Evolutionary conservation across 164 flowering plant genomes (phyloP), one percentile per base, ranked within the genome.

Genomic region (Echeveria elegans): DNA sequence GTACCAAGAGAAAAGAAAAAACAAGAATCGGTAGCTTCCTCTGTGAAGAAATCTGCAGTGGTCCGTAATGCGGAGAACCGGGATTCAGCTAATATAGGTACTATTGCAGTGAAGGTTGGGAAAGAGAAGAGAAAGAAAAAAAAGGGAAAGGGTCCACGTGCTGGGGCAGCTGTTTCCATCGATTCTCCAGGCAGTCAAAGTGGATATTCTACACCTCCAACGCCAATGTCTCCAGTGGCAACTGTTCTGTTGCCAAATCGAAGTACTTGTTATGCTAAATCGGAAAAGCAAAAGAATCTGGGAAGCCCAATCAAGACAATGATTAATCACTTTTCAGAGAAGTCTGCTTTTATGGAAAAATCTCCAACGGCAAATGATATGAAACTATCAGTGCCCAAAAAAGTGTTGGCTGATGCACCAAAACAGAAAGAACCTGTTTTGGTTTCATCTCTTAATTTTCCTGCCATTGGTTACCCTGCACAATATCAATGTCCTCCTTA

Each of bases 121-220:
- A 86, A 77, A 65, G 88, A 81, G 29, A 85, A 77, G 77, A 75
- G 81, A 48, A 80, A 77, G 64, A 79, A 83, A 61, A 83, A 77
- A 63, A 86, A 74, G 81, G 83, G 74, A 63, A 88, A 78, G 77
- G 74, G 74, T 67, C 65, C 75, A 21, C 78, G 75, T 69, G 64
- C 79, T 4, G 83, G 76, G 56, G 61, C 82, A 43, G 34, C 73
- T 7, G 85, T 76, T 50, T 65, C 78, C 0, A 68, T 77, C 65
- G 98, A 93, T 68, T 84, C 80, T 71, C 79, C 92, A 19, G 85
- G 96, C 65, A 92, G 96, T 81, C 96, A 90, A 69, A 93, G 98
- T 82, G 94, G 96, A 71, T 86, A 88, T 72, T 92, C 98, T 50
- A 88, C 98, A 31, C 96, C 98, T 28, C 78, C 93, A 68, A 88